Evolutionary conservation across 495 filamentous ascomycete species (phyloP).

Genomic region (Trichocladium uniseriatum): DNA sequence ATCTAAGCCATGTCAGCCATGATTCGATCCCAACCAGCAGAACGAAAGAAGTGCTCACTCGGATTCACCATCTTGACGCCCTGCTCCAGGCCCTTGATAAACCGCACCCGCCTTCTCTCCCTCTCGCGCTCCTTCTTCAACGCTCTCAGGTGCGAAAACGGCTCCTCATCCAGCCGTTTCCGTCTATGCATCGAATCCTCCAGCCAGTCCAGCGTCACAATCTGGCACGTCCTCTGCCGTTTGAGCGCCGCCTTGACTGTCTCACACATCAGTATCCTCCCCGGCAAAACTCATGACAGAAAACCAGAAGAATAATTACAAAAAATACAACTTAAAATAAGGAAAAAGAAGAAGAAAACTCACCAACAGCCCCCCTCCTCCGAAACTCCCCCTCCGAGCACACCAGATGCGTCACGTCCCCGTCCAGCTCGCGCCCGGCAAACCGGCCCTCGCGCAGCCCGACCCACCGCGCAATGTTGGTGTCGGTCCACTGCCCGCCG

Average conservation of each 20-base stretch:
- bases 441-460: constrained; percentile 20
- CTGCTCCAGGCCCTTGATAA: constrained; percentile 30
- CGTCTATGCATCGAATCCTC: constrained; percentile 24
- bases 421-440: background rate
- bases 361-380: constrained; percentile 11
- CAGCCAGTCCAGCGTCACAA: constrained; percentile 35
- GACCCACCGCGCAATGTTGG: constrained; percentile 28
- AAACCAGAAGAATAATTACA: background rate
- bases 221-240: constrained; percentile 9
- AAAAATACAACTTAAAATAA: background rate
- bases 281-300: too few species aligned
- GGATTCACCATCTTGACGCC: constrained; percentile 29
- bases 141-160: constrained; percentile 16
- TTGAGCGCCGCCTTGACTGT: constrained; percentile 19
- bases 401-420: constrained; percentile 31
- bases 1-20: constrained; percentile 1
- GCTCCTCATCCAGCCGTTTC: constrained; percentile 11
- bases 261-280: background rate
- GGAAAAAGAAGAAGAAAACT: background rate
- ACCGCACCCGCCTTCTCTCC: constrained; percentile 40
- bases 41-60: constrained; percentile 18
- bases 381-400: constrained; percentile 24
- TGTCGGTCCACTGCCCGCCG: constrained; percentile 20
- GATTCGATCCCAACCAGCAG: background rate
- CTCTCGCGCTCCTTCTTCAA: constrained; percentile 12